These are phyloP conservation scores for Epichloe typhina DNA, from an alignment of 2,329 filamentous ascomycete genomes.

Conservation along the genomic window DNA sequence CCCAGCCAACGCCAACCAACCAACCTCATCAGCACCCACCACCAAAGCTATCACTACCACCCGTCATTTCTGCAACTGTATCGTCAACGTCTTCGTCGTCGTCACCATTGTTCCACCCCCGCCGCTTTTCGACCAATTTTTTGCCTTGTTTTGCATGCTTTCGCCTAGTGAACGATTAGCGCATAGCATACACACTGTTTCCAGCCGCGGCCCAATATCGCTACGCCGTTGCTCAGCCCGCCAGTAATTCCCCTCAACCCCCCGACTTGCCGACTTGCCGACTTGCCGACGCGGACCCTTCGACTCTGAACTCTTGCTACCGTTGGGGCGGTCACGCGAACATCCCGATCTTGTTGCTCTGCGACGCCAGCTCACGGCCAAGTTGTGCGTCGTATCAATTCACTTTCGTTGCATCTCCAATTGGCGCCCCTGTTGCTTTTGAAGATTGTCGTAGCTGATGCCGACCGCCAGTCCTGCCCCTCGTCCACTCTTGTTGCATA, in stretches of 20 bases:
- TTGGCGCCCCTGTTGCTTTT: conserved; percentile 14
- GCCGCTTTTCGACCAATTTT: neutral
- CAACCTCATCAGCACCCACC: neutral
- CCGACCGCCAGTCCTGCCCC: conserved; percentile 20
- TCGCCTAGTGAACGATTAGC: neutral
- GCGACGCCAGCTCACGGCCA: conserved; percentile 9
- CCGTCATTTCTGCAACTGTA: conserved; percentile 1
- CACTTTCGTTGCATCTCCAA: conserved; percentile 13
- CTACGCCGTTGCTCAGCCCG: neutral
- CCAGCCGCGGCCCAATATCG: neutral
- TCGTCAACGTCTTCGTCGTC: neutral
- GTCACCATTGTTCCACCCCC: neutral
- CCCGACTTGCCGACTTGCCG: neutral
- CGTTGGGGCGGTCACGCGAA: conserved; percentile 17
- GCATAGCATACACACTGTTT: neutral
- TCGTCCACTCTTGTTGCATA: conserved; percentile 19
- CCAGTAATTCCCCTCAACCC: neutral
- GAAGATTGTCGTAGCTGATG: conserved; percentile 20
- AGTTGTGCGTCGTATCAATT: conserved; percentile 5
- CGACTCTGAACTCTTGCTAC: conserved; percentile 4
- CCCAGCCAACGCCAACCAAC: conserved; percentile 4
- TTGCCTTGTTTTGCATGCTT: conserved; percentile 1
- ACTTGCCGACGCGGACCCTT: conserved; percentile 4
- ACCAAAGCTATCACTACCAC: neutral
- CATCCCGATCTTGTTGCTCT: conserved; percentile 9